These are phyloP conservation scores for Ceratorhiza oryzae-sativae DNA, from an alignment of 1,284 basidiomycete genomes.

Conservation along the genomic window DNA sequence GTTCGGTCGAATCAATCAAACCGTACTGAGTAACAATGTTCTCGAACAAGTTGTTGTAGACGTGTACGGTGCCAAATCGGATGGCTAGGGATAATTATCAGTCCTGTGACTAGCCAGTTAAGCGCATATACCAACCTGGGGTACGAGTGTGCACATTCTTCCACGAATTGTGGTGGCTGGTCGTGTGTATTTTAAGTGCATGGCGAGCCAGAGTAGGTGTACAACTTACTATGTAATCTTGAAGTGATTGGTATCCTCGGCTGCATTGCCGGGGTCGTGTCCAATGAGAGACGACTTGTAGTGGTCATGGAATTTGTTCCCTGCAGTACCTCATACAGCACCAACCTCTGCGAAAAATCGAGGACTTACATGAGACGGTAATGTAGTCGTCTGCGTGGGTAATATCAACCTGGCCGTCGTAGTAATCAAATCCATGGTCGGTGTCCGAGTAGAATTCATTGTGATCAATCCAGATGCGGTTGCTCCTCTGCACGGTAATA, in stretches of 20 bases:
- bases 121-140: not conserved
- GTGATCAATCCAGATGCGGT: conserved; percentile 41
- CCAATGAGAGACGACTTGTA: conserved; percentile 42
- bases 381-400: conserved; percentile 35
- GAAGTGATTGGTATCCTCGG: conserved; percentile 36
- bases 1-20: not conserved
- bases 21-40: conserved; percentile 27
- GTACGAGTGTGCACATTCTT: conserved; percentile 31
- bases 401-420: conserved; percentile 40
- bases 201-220: not conserved
- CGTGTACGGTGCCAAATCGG: conserved; percentile 30
- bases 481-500: conserved; percentile 19
- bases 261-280: conserved; percentile 6
- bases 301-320: conserved; percentile 42
- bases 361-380: conserved; percentile 21
- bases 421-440: conserved; percentile 38
- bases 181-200: not conserved
- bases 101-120: not conserved
- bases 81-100: not conserved
- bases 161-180: conserved; percentile 28
- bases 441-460: conserved; percentile 43
- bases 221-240: conserved; percentile 36
- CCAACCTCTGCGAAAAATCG: not conserved
- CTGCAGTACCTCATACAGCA: not conserved
- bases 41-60: conserved; percentile 27